A percentile compares a stretch with the other conserved stretches of the same genome.
phyloP scores from a whole-genome alignment of 257 asterid genomes.

The Ehretia macrophylla region DNA sequence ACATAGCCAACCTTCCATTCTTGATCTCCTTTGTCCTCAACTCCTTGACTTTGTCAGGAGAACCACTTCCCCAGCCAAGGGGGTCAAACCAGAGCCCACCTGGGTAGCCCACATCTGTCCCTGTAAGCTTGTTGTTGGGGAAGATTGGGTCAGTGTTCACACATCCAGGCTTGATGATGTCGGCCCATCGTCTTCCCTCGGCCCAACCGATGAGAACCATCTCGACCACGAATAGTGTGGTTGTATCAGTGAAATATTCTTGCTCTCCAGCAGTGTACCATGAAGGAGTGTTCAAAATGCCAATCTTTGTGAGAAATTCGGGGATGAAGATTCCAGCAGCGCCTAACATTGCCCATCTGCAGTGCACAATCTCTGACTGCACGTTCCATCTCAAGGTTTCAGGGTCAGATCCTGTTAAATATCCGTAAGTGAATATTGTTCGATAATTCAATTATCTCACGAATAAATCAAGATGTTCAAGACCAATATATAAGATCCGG shows the following conservation, averaged over 20 bases:
- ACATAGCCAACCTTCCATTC: constrained; percentile 91
- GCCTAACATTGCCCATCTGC: constrained; percentile 99
- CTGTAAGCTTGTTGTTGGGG: constrained; percentile 98
- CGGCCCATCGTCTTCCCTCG: constrained; percentile 99
- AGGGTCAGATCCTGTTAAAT: constrained; percentile 96
- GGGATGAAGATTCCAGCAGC: constrained; percentile 99
- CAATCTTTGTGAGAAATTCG: constrained; percentile 84
- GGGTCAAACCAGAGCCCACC: constrained; percentile 99
- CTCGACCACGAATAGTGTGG: constrained; percentile 80
- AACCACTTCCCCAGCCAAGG: constrained; percentile 89
- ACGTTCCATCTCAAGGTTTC: constrained; percentile 89
- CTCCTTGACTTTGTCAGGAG: constrained; percentile 71
- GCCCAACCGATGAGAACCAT: constrained; percentile 96
- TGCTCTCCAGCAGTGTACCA: constrained; percentile 98
- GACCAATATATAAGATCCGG: too few relatives aligned
- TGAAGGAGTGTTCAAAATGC: constrained; percentile 89
- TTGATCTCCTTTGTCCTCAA: constrained; percentile 95
- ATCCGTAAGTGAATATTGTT: too few relatives aligned
- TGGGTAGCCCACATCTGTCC: constrained; percentile 93
- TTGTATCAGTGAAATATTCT: constrained; percentile 90
- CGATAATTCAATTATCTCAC: too few relatives aligned
- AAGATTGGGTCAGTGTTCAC: constrained; percentile 97
- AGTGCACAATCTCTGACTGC: constrained; percentile 90
- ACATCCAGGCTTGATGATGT: constrained; percentile 83
- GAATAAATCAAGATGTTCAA: too few relatives aligned